A percentile compares a stretch with the other conserved stretches of the same genome.
phyloP scores from a whole-genome alignment of 139 green algal species.

The Trebouxia sp. region DNA sequence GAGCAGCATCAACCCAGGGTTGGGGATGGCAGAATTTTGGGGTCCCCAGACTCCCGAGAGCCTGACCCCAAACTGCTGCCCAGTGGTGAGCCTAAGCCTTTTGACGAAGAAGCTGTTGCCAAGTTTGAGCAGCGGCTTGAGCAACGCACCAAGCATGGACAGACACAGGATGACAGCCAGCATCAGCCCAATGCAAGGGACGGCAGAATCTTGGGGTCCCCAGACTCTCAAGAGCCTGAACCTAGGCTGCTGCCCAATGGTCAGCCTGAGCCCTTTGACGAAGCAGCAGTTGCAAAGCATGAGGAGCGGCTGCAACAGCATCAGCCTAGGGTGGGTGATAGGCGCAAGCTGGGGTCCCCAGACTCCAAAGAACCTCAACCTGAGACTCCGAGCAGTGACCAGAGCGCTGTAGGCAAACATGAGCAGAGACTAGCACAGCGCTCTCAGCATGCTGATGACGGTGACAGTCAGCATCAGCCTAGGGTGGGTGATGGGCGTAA shows the following conservation, averaged over 20 bases:
- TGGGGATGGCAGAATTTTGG: constrained; percentile 13
- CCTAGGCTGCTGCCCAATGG: background rate
- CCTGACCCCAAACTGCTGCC: background rate
- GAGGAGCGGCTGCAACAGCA: background rate
- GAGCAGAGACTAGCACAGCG: background rate
- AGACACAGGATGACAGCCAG: background rate
- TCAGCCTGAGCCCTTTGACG: constrained; percentile 9
- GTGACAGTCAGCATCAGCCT: constrained; percentile 14
- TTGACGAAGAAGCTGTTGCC: background rate
- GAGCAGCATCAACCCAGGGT: constrained; percentile 5
- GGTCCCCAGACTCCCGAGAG: background rate
- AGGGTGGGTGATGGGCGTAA: background rate
- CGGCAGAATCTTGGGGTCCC: constrained; percentile 1
- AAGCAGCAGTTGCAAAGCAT: background rate
- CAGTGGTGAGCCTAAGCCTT: background rate
- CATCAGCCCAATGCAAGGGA: constrained; percentile 14
- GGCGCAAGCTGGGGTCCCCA: background rate
- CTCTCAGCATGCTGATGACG: too few relatives aligned
- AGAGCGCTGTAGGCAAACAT: background rate
- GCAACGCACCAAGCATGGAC: too few relatives aligned
- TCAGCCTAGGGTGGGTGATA: background rate
- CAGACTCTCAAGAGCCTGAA: constrained; percentile 1
- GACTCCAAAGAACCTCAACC: background rate
- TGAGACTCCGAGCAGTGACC: too few relatives aligned
- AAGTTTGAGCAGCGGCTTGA: background rate